phyloP scores from a whole-genome alignment of 1,284 basidiomycete genomes.

The Trichosporon sp. region DNA sequence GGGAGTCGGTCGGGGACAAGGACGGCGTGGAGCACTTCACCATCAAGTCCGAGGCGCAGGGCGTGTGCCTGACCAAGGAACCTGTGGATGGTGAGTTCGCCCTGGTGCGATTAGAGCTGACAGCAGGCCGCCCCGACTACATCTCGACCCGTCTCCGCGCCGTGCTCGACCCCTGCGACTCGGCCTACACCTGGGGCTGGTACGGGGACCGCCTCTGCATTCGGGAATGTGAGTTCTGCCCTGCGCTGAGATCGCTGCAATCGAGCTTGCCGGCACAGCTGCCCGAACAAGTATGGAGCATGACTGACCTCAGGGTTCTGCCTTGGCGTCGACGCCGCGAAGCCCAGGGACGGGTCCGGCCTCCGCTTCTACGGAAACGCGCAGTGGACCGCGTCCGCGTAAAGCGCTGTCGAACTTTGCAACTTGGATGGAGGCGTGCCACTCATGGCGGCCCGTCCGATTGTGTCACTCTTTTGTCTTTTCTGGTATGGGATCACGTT shows the following conservation, averaged over 20 bases:
- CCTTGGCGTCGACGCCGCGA: not conserved
- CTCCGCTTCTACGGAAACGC: not conserved
- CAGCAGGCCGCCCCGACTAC: not conserved
- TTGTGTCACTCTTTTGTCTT: not conserved
- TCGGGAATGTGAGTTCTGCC: not conserved
- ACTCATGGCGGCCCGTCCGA: not conserved
- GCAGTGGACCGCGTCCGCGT: not conserved
- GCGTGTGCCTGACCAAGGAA: not conserved
- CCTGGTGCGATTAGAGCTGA: not conserved
- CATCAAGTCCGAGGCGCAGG: not conserved
- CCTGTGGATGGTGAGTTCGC: not conserved
- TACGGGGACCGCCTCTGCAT: not conserved
- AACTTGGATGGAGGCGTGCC: not conserved
- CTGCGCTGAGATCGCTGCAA: too few species aligned
- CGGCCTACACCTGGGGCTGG: not conserved
- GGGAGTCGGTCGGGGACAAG: not conserved
- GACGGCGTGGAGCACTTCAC: not conserved
- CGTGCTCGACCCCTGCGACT: not conserved
- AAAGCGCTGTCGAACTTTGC: not conserved
- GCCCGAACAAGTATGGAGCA: too few species aligned
- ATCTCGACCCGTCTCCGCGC: not conserved
- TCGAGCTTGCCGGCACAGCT: not conserved
- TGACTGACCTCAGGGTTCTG: not conserved
- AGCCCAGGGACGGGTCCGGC: not conserved
- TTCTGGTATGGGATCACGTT: not conserved